A percentile compares a stretch with the other conserved stretches of the same genome.
Conservation (phyloP, 2,329 filamentous ascomycete genomes). For the Penicillium psychrosexuale region DNA sequence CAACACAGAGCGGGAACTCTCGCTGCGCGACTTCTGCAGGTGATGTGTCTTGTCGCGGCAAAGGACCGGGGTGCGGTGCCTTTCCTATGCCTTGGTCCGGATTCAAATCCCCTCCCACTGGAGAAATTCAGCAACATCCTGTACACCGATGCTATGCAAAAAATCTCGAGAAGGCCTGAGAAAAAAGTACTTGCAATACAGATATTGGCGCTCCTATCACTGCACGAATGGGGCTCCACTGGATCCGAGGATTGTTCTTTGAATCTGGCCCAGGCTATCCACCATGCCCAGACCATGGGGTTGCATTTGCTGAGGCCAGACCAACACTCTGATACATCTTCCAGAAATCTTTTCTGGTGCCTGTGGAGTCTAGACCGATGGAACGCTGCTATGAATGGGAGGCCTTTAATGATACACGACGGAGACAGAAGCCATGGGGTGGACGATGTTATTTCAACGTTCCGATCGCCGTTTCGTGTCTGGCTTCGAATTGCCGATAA, state of each 20-base stretch:
- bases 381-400: constrained; percentile 23
- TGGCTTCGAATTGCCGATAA: constrained; percentile 13
- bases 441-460: constrained; percentile 7
- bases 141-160: constrained; percentile 24
- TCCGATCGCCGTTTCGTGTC: constrained; percentile 14
- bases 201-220: constrained; percentile 30
- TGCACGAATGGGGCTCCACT: constrained; percentile 31
- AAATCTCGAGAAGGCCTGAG: constrained; percentile 19
- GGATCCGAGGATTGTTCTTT: constrained; percentile 33
- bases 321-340: not conserved
- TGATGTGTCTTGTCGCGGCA: constrained; percentile 32
- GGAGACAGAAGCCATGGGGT: constrained; percentile 15
- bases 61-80: constrained; percentile 27
- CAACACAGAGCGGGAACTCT: constrained; percentile 22
- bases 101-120: not conserved
- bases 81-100: constrained; percentile 22
- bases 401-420: constrained; percentile 22
- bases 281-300: constrained; percentile 32
- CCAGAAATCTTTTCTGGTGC: constrained; percentile 20
- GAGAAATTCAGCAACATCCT: constrained; percentile 12
- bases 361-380: constrained; percentile 24
- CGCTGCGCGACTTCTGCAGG: constrained; percentile 27
- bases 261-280: constrained; percentile 30
- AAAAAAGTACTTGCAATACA: constrained; percentile 30
- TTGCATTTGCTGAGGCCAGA: constrained; percentile 23